These are phyloP conservation scores for Ophiostoma ulmi DNA, from an alignment of 2,329 filamentous ascomycete species.

Conservation along the genomic window DNA sequence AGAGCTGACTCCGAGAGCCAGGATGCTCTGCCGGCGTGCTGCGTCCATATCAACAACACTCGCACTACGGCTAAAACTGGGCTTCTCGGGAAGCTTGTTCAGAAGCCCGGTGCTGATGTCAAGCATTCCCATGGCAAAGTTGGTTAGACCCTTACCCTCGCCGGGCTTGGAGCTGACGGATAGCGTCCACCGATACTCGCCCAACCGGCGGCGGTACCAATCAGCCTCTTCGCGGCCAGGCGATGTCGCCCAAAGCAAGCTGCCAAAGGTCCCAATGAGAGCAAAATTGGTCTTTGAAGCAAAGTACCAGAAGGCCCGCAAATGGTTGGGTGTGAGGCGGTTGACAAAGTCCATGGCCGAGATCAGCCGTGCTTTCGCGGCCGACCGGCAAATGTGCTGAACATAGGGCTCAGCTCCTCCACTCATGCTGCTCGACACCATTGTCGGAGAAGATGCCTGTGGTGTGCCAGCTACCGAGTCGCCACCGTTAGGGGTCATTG, in stretches of 20 bases:
- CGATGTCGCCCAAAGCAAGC: constrained; percentile 81
- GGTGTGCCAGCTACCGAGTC: constrained; percentile 36
- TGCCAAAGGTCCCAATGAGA: constrained; percentile 88
- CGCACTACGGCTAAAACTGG: constrained; percentile 54
- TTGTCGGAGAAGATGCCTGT: constrained; percentile 23
- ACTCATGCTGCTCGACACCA: constrained; percentile 28
- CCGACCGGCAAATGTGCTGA: constrained; percentile 85
- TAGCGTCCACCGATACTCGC: constrained; percentile 91
- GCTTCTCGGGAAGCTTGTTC: constrained; percentile 66
- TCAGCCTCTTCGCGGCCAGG: constrained; percentile 84
- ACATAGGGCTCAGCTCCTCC: constrained; percentile 67
- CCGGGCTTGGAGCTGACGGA: constrained; percentile 73
- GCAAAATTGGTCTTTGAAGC: constrained; percentile 87
- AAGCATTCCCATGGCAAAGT: constrained; percentile 72
- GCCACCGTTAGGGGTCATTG: constrained; percentile 51
- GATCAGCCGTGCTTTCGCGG: constrained; percentile 88
- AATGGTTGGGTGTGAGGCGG: constrained; percentile 75
- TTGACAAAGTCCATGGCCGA: constrained; percentile 98
- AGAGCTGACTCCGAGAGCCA: constrained; percentile 10
- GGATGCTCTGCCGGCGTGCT: constrained; percentile 11
- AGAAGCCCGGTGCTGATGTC: constrained; percentile 66
- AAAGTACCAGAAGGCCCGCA: constrained; percentile 91
- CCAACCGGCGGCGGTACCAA: constrained; percentile 80
- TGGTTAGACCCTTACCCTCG: constrained; percentile 53
- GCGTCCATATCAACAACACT: constrained; percentile 41